Evolutionary conservation across 73 alveolate species (phyloP).

Genomic region (Paramecium sonneborni): DNA sequence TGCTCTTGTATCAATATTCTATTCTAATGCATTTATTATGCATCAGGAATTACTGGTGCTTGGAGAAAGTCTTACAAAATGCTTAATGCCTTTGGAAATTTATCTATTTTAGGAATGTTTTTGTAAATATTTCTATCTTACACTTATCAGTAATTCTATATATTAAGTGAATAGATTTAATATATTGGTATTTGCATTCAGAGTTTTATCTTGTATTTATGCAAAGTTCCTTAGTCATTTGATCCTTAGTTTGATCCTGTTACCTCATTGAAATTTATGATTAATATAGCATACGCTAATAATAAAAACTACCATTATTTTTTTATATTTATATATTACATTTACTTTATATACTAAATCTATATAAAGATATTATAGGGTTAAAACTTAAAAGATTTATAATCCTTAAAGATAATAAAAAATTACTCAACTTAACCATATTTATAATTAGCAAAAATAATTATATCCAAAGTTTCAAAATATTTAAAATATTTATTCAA

Average conservation of each 20-base stretch:
- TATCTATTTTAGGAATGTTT: not conserved
- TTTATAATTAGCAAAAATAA: too few species aligned
- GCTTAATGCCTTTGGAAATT: not conserved
- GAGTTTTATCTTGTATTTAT: not conserved
- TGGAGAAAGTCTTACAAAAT: not conserved
- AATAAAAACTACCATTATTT: not conserved
- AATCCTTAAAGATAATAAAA: too few species aligned
- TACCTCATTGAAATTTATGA: constrained; percentile 48
- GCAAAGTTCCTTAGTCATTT: constrained; percentile 42
- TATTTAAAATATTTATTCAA: too few species aligned
- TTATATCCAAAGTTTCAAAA: too few species aligned
- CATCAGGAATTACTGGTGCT: not conserved
- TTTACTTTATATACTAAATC: too few species aligned
- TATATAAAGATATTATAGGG: too few species aligned
- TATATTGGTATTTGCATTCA: not conserved
- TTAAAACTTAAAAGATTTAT: too few species aligned
- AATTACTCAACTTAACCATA: too few species aligned
- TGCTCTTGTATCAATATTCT: not conserved
- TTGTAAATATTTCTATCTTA: not conserved
- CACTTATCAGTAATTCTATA: not conserved
- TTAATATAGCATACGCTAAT: not conserved
- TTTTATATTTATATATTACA: not conserved
- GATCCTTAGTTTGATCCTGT: constrained; percentile 26
- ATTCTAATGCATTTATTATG: not conserved
- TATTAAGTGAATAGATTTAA: not conserved